phyloP scores from a whole-genome alignment of 129 eudicot genomes.

The Silybum marianum region DNA sequence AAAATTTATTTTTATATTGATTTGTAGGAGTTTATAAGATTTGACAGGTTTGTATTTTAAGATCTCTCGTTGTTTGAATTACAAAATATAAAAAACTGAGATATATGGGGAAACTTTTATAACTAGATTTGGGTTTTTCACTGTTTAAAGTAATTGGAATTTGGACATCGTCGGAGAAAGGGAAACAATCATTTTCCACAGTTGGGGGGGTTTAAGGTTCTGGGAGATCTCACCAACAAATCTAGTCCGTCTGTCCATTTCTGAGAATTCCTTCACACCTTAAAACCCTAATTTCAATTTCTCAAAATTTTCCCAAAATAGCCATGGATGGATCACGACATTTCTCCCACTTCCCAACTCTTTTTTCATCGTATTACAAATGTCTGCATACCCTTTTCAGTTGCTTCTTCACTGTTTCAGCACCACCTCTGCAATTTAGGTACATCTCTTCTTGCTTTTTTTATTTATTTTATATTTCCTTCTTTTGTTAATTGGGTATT shows the following conservation, averaged over 20 bases:
- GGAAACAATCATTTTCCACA: conserved; percentile 1
- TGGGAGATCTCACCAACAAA: conserved; percentile 22
- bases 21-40: too few relatives aligned
- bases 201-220: not conserved
- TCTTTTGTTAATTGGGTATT: not conserved
- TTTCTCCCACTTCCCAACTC: conserved; percentile 13
- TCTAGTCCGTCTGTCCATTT: conserved; percentile 22
- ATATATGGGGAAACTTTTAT: too few relatives aligned
- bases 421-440: conserved; percentile 5
- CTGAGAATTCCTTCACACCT: conserved; percentile 27
- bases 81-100: too few relatives aligned
- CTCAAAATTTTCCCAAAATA: not conserved
- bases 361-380: not conserved
- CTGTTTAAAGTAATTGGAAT: too few relatives aligned
- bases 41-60: too few relatives aligned
- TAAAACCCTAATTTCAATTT: conserved; percentile 5
- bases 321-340: conserved; percentile 27
- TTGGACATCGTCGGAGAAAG: not conserved
- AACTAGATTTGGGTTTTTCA: not conserved
- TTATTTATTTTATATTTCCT: not conserved
- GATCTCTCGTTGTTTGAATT: too few relatives aligned
- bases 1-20: too few relatives aligned
- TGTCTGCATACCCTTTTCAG: not conserved
- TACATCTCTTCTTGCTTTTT: not conserved
- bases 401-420: not conserved